Conservation (phyloP, 2,329 filamentous ascomycete genomes). For the Aciculosporium take region DNA sequence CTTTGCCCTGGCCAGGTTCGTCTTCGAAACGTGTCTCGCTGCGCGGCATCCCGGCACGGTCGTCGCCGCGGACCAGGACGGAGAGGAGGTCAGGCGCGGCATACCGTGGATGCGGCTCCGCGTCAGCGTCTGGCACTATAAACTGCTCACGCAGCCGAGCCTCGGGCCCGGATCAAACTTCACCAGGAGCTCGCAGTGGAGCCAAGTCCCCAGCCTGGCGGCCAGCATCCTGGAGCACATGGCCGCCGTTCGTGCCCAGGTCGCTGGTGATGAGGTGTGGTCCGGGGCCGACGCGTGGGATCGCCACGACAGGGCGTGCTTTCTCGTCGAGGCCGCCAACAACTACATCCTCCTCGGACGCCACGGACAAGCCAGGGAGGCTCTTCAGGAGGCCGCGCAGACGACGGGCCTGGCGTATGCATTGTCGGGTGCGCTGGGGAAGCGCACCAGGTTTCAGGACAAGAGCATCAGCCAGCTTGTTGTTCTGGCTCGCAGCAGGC, state of each 20-base stretch:
- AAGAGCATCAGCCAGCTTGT: slow-evolving; percentile 77
- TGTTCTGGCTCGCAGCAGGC: slow-evolving; percentile 67
- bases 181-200: slow-evolving; percentile 43
- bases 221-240: slow-evolving; percentile 31
- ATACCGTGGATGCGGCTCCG: slow-evolving; percentile 53
- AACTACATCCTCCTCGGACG: slow-evolving; percentile 74
- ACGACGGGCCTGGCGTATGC: slow-evolving; percentile 65
- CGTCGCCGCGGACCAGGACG: slow-evolving; percentile 13
- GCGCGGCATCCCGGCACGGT: slow-evolving; percentile 13
- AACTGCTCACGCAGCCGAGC: slow-evolving; percentile 42
- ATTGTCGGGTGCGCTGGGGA: slow-evolving; percentile 75
- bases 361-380: slow-evolving; percentile 58
- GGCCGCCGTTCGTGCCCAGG: slow-evolving; percentile 24
- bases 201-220: slow-evolving; percentile 42
- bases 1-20: slow-evolving; percentile 54
- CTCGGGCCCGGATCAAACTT: slow-evolving; percentile 40
- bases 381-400: slow-evolving; percentile 52
- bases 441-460: slow-evolving; percentile 67
- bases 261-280: slow-evolving; percentile 25
- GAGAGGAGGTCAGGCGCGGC: slow-evolving; percentile 34
- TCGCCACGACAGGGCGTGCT: slow-evolving; percentile 45
- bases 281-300: slow-evolving; percentile 23
- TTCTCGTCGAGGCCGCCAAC: slow-evolving; percentile 68
- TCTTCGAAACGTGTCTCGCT: slow-evolving; percentile 23
- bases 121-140: slow-evolving; percentile 55